Base-by-base conservation (phyloP, 805 yeast genomes). In the Cyberlindnera euphorbiae region DNA sequence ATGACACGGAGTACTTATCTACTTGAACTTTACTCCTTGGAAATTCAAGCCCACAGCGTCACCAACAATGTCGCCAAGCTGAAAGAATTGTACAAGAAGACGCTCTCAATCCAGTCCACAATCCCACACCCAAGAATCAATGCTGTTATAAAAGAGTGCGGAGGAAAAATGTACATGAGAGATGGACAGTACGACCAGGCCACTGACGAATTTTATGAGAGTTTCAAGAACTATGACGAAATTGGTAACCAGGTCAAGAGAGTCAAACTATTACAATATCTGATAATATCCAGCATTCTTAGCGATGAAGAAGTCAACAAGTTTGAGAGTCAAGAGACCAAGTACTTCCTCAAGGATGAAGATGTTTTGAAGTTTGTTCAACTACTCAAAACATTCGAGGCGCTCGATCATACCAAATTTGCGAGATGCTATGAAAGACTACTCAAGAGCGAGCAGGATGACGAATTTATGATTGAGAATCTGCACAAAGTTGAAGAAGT, bases 81-180 rank as follows among this genome's bases (percentile, higher is more conserved):
- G 28, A 65, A 66, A 35, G 62, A 67, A 32, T 61, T 79, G 15
- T 75, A 81, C 45, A 58, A 64, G 18, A 62, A 73, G 41, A 65
- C 80, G 0, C 45, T 62, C n/a, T 45, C 56, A 6, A 62, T 79
- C 15, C 69, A 73, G 7, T 64, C 78, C 0, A 82, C 85, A 2
- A 79, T 82, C 3, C 82, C 88, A 1, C 94, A 86, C 50, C 88
- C 94, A 1, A 65, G 71, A 32, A 77, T 82, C 18, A 64, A 78
- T 56, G 95, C 90, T 2, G 72, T 80, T n/a, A 71, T 85, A 17
- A 70, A 76, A 42, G 90, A 84, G 54, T 79, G 86, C 45, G 85
- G 87, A 0, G 95, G 88, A 3, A 71, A 76, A 35, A 67, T 84
- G 44, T 70, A 73, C 33, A 77, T 83, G 69, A 65, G 72, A 41